phyloP scores from a whole-genome alignment of 2,329 filamentous ascomycete genomes.

The Cordyceps militaris region DNA sequence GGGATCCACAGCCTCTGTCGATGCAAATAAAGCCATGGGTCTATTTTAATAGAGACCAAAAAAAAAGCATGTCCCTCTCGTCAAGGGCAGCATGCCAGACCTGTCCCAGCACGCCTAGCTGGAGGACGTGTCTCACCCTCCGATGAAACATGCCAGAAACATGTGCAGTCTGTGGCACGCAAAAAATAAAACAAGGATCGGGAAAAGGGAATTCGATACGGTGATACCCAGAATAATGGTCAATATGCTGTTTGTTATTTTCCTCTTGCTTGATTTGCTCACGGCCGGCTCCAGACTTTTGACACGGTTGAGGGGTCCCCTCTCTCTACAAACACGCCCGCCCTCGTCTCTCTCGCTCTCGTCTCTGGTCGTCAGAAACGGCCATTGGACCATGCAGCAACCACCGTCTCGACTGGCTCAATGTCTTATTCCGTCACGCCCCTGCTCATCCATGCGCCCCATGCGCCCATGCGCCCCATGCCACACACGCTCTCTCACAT shows the following conservation, averaged over 20 bases:
- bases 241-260: not conserved
- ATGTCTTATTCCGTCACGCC: constrained; percentile 8
- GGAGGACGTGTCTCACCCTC: constrained; percentile 26
- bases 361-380: not conserved
- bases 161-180: constrained; percentile 17
- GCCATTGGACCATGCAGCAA: not conserved
- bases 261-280: not conserved
- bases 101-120: constrained; percentile 11
- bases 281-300: not conserved
- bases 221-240: no score
- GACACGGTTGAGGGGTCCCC: not conserved
- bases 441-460: not conserved
- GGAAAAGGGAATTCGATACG: not conserved
- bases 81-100: constrained; percentile 10
- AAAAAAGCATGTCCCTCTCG: not conserved
- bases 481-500: not conserved
- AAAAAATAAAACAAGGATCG: not conserved
- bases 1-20: not conserved
- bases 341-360: not conserved
- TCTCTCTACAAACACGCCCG: not conserved
- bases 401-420: not conserved
- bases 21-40: not conserved
- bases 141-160: constrained; percentile 23
- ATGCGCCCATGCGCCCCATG: not conserved
- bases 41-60: not conserved